Conservation (phyloP, 108 stramenopile species). For the Schizochytrium sp. region DNA sequence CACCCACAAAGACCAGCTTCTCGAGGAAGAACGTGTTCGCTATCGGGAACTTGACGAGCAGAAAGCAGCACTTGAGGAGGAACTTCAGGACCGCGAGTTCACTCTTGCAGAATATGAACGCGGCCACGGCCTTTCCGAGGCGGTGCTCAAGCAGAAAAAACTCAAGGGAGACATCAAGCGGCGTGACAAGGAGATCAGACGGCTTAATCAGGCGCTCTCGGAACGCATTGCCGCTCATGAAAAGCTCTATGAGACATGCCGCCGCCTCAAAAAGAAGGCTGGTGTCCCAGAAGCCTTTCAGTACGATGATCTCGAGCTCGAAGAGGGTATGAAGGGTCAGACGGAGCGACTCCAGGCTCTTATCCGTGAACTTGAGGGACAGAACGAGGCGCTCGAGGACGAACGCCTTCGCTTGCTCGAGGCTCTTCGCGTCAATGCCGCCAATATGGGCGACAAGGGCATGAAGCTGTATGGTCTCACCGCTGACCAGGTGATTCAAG, state of each 20-base stretch:
- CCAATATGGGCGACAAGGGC: slow-evolving; percentile 53
- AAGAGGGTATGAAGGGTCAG: slow-evolving; percentile 32
- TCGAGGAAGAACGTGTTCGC: slow-evolving; percentile 17
- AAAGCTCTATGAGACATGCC: slow-evolving; percentile 49
- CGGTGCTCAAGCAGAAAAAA: slow-evolving; percentile 51
- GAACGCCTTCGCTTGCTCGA: slow-evolving; percentile 52
- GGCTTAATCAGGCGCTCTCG: slow-evolving; percentile 36
- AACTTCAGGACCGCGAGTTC: slow-evolving; percentile 48
- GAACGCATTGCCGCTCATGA: slow-evolving; percentile 45
- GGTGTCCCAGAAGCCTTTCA: slow-evolving; percentile 44
- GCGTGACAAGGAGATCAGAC: slow-evolving; percentile 50
- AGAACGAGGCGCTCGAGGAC: slow-evolving; percentile 58
- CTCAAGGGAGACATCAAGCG: slow-evolving; percentile 60
- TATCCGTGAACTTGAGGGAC: slow-evolving; percentile 48
- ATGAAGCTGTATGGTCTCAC: slow-evolving; percentile 42
- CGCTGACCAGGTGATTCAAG: slow-evolving; percentile 35
- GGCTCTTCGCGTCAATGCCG: slow-evolving; percentile 51
- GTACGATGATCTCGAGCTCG: slow-evolving; percentile 51
- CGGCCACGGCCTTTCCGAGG: slow-evolving; percentile 60
- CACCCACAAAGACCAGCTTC: not conserved
- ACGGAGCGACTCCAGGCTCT: slow-evolving; percentile 27
- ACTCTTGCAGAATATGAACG: slow-evolving; percentile 57
- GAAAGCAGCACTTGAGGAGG: slow-evolving; percentile 33
- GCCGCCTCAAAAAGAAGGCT: slow-evolving; percentile 59
- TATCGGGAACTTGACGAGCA: slow-evolving; percentile 41